Evolutionary conservation across 768 basidiomycete species (phyloP), one percentile per base, ranked within the genome.

Genomic region (Auriscalpium microsporum): DNA sequence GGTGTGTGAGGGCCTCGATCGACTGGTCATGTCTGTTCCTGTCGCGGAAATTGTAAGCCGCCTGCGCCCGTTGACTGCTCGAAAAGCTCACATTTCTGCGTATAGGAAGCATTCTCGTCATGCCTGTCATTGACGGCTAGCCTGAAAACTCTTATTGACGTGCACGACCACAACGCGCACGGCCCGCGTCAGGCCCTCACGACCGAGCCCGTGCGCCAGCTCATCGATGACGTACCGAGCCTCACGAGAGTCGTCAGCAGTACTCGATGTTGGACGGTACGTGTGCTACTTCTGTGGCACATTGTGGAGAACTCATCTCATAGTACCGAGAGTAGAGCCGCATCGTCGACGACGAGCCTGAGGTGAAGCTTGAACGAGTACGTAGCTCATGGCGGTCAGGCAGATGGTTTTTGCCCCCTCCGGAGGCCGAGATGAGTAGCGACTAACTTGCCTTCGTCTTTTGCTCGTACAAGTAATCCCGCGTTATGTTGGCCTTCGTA

Each of bases 201-300:
- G 17, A 59, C 55, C 4, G 60, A 61, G 53, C 58, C 58, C 36
- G 60, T 59, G 10, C 17, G 49, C 16, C 14, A 33, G 23, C 52
- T 61, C 4, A 56, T 61, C 40, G 60, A 59, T 40, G 53, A 52
- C 1, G 49, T 62, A 10, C 55, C 53, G 37, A 54, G 47, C 23
- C 53, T 62, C 48, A 38, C 48, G 17, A 49, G 50, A 28, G 60
- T 62, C 37, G 44, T 62, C 50, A 62, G 58, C 42, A 55, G 50
- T 28, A 60, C 49, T 54, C 58, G 60, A 40, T 19, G 54, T 36
- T 62, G 58, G 60, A 60, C 60, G 58, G 60, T 62, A 38, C 52
- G 58, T 51, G 14, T 3, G n/a, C 35, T 9, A 23, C 19, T 33
- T 36, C 38, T 57, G 35, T 23, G 28, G 0, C 28, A 5, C 28